phyloP scores from a whole-genome alignment of 108 stramenopile genomes.

The Ochromonas danica region DNA sequence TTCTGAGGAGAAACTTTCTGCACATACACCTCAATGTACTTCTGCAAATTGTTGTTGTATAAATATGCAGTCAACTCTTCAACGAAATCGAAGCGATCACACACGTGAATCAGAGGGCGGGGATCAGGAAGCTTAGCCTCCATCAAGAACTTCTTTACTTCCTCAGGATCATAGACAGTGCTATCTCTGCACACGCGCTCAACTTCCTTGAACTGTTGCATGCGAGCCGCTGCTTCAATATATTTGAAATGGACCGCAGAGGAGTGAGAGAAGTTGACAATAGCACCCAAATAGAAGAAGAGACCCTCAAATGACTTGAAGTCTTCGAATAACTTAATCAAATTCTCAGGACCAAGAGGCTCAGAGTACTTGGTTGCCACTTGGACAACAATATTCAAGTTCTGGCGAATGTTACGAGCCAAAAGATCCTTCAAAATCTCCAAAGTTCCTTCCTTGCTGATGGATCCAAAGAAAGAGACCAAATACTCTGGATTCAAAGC shows the following conservation, averaged over 20 bases:
- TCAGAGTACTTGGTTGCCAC: constrained; percentile 97
- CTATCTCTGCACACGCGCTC: constrained; percentile 99
- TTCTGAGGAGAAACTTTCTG: constrained; percentile 93
- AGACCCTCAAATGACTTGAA: constrained; percentile 92
- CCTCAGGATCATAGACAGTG: constrained; percentile 93
- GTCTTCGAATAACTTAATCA: constrained; percentile 91
- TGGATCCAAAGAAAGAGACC: constrained; percentile 89
- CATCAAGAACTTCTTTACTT: constrained; percentile 94
- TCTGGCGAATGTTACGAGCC: constrained; percentile 72
- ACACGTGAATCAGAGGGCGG: constrained; percentile 98
- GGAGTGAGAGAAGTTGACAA: constrained; percentile 89
- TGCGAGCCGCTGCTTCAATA: constrained; percentile 77
- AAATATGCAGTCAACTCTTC: constrained; percentile 98
- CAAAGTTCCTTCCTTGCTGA: constrained; percentile 86
- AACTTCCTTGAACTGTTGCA: constrained; percentile 93
- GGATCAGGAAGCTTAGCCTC: constrained; percentile 98
- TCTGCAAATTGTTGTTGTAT: constrained; percentile 93
- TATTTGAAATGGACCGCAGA: constrained; percentile 98
- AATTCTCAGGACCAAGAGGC: constrained; percentile 86
- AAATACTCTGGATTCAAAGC: constrained; percentile 94
- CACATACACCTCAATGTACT: constrained; percentile 99
- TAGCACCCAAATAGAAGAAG: constrained; percentile 58
- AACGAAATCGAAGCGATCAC: constrained; percentile 95
- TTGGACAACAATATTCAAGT: constrained; percentile 79
- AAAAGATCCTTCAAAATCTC: constrained; percentile 90